phyloP scores from a whole-genome alignment of 345 rosid genomes.

The Diplotaxis tenuifolia region DNA sequence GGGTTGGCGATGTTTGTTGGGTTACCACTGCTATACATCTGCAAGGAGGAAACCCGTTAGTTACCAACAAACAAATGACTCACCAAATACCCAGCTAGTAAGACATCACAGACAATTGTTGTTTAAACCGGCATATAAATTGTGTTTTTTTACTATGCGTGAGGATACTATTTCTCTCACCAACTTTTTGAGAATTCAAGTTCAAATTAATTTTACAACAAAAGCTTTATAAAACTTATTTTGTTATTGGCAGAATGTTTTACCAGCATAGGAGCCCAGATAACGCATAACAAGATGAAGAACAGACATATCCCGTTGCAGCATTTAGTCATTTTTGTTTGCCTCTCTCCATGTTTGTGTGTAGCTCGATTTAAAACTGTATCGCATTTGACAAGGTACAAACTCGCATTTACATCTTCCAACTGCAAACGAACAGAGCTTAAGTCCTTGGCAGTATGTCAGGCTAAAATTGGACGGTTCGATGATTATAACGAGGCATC shows the following conservation, averaged over 20 bases:
- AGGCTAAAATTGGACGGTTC: constrained; percentile 20
- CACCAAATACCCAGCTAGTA: constrained; percentile 7
- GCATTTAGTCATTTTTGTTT: constrained; percentile 89
- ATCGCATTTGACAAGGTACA: constrained; percentile 94
- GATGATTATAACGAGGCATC: constrained; percentile 12
- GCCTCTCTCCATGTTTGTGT: constrained; percentile 90
- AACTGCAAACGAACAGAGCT: constrained; percentile 47
- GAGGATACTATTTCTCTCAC: constrained; percentile 9
- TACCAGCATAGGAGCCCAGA: constrained; percentile 99
- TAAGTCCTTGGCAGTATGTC: constrained; percentile 35
- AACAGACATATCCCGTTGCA: constrained; percentile 93
- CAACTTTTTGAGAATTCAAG: constrained; percentile 1
- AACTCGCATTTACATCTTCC: constrained; percentile 91
- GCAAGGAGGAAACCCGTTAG: constrained; percentile 28
- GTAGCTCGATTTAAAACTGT: constrained; percentile 77
- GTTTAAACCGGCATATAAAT: neutral
- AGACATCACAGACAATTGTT: neutral
- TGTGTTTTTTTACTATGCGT: constrained; percentile 1
- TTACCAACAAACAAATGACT: constrained; percentile 12
- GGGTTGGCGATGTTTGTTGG: constrained; percentile 97
- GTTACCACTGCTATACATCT: constrained; percentile 99
- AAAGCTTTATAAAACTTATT: neutral
- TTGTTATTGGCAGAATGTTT: constrained; percentile 1
- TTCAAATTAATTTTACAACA: neutral
- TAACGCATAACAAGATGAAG: constrained; percentile 82